Percentiles rank a stretch among this genome's conserved stretches.
These are phyloP conservation scores for Bassia scoparia DNA, from an alignment of 148 eudicot species.

Conservation along the genomic window DNA sequence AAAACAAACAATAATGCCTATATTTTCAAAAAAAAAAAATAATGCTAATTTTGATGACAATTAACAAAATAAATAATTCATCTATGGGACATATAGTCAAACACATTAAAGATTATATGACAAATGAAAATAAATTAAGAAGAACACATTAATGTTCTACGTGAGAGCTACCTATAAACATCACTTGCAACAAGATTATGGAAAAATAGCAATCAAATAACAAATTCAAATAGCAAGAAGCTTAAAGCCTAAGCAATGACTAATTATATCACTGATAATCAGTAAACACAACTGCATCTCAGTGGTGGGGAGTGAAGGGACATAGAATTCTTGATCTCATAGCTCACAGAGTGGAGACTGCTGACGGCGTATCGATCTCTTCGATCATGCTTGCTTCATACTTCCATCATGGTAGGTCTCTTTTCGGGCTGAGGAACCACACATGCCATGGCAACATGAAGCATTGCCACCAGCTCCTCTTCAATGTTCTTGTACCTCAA, in stretches of 20 bases:
- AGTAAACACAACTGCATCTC: conserved; percentile 46
- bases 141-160: too few relatives aligned
- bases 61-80: too few relatives aligned
- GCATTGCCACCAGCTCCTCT: conserved; percentile 83
- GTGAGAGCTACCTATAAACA: conserved; percentile 1
- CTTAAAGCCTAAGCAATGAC: conserved; percentile 25
- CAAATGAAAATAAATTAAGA: too few relatives aligned
- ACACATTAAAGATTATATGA: too few relatives aligned
- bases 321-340: conserved; percentile 75
- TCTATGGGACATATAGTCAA: too few relatives aligned
- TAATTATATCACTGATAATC: conserved; percentile 8
- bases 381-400: conserved; percentile 82
- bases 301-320: conserved; percentile 80
- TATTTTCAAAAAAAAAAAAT: too few relatives aligned
- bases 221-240: conserved; percentile 11
- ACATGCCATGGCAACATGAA: conserved; percentile 92
- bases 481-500: conserved; percentile 95
- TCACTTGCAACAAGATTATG: conserved; percentile 36
- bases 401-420: conserved; percentile 77
- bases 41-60: too few relatives aligned
- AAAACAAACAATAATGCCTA: too few relatives aligned
- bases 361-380: conserved; percentile 91
- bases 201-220: conserved; percentile 24
- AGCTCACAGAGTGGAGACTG: conserved; percentile 79
- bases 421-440: conserved; percentile 66